These are phyloP conservation scores for Fraxinus sp. DNA, from an alignment of 305 asterid genomes.

Conservation along the genomic window DNA sequence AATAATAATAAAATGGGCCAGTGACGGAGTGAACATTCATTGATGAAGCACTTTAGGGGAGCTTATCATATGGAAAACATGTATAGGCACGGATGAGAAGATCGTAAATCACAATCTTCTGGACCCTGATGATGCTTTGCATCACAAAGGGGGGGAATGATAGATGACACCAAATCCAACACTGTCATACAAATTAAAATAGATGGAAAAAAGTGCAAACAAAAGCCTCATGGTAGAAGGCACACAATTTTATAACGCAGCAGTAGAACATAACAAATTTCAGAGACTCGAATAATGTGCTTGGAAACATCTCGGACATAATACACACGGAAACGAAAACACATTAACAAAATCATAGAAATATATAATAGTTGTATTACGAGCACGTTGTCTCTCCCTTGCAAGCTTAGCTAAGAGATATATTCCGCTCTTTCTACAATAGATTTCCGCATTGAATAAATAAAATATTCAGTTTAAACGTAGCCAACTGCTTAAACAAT, in stretches of 20 bases:
- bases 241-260: background rate
- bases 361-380: background rate
- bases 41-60: constrained; percentile 10
- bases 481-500: background rate
- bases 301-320: background rate
- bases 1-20: background rate
- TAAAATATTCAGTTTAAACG: background rate
- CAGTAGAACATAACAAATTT: background rate
- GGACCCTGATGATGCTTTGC: background rate
- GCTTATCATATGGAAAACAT: constrained; percentile 15
- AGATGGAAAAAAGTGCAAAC: background rate
- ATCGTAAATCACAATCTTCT: constrained; percentile 8
- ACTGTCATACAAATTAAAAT: background rate
- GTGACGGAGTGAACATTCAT: constrained; percentile 18
- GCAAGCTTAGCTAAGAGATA: background rate
- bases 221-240: constrained; percentile 13
- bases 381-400: background rate
- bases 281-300: background rate
- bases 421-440: background rate
- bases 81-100: constrained; percentile 1
- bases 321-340: background rate
- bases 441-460: constrained; percentile 5
- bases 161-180: background rate
- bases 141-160: background rate
- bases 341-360: background rate